Percentiles rank a stretch among this genome's conserved stretches.
phyloP scores from a whole-genome alignment of 192 early-diverging fungal species.

The Rhizoclosmatium globosum region DNA sequence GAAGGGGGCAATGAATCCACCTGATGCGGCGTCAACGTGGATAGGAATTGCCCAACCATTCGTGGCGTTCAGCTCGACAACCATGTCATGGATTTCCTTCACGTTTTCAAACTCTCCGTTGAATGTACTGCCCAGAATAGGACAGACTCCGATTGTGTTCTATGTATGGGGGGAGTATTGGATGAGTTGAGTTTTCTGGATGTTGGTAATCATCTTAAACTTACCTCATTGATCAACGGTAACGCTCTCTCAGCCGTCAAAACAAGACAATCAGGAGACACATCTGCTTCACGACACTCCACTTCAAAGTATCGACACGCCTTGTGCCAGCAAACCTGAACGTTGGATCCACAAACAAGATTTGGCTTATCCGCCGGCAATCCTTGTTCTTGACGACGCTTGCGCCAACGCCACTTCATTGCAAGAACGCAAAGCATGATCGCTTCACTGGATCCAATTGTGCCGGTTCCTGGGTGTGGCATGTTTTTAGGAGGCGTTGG shows the following conservation, averaged over 20 bases:
- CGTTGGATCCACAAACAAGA: slow-evolving; percentile 78
- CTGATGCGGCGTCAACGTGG: slow-evolving; percentile 87
- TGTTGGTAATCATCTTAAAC: no score
- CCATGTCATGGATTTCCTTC: slow-evolving; percentile 62
- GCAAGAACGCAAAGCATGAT: slow-evolving; percentile 80
- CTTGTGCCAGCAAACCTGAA: slow-evolving; percentile 79
- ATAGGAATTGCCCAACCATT: slow-evolving; percentile 78
- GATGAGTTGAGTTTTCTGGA: no score
- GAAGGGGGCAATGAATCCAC: slow-evolving; percentile 90
- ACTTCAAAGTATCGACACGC: slow-evolving; percentile 81
- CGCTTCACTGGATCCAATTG: slow-evolving; percentile 83
- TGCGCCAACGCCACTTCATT: slow-evolving; percentile 82
- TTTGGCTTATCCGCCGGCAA: slow-evolving; percentile 77
- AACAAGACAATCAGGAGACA: slow-evolving; percentile 59
- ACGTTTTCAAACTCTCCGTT: slow-evolving; percentile 89
- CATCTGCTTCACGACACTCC: slow-evolving; percentile 72
- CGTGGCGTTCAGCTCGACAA: slow-evolving; percentile 67
- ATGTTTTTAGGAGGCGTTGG: slow-evolving; percentile 42
- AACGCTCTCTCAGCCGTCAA: slow-evolving; percentile 72
- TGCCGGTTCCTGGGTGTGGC: slow-evolving; percentile 45
- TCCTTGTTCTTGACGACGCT: slow-evolving; percentile 63
- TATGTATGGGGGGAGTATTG: no score
- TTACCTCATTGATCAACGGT: slow-evolving; percentile 70
- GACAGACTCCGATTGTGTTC: slow-evolving; percentile 83
- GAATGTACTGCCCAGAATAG: slow-evolving; percentile 82